A percentile compares a stretch with the other conserved stretches of the same genome.
Conservation (phyloP, 805 yeast species). For the Candida xiaguanensis region DNA sequence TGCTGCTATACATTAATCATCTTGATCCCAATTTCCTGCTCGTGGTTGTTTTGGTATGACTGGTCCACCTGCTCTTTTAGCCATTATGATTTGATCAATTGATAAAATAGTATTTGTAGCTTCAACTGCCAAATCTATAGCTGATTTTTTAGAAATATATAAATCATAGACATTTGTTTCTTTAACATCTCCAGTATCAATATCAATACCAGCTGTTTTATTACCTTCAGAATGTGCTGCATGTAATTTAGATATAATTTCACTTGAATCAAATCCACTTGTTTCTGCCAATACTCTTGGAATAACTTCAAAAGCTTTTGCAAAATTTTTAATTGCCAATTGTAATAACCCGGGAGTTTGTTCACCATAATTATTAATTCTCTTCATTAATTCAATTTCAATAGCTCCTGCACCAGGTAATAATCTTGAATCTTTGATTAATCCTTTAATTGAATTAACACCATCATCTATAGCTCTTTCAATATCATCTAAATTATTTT, state of each 20-base stretch:
- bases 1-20: conserved; percentile 57
- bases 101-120: conserved; percentile 88
- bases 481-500: conserved; percentile 86
- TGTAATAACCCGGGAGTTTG: conserved; percentile 90
- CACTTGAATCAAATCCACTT: conserved; percentile 87
- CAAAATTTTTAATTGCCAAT: conserved; percentile 90
- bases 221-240: conserved; percentile 70
- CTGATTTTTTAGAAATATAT: conserved; percentile 75
- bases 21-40: conserved; percentile 97
- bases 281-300: conserved; percentile 94
- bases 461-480: conserved; percentile 98
- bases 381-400: conserved; percentile 81
- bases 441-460: conserved; percentile 84
- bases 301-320: conserved; percentile 89
- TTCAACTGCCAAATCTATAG: conserved; percentile 90
- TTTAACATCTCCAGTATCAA: conserved; percentile 65
- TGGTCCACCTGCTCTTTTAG: conserved; percentile 98
- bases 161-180: conserved; percentile 74
- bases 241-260: conserved; percentile 82
- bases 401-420: conserved; percentile 96
- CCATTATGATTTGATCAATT: conserved; percentile 97
- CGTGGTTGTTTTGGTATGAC: conserved; percentile 77
- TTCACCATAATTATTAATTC: conserved; percentile 83
- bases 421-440: conserved; percentile 72
- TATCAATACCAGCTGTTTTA: conserved; percentile 66